Base-by-base conservation (phyloP, 371 early-diverging fungal species). In the Capniomyces stellatus region DNA sequence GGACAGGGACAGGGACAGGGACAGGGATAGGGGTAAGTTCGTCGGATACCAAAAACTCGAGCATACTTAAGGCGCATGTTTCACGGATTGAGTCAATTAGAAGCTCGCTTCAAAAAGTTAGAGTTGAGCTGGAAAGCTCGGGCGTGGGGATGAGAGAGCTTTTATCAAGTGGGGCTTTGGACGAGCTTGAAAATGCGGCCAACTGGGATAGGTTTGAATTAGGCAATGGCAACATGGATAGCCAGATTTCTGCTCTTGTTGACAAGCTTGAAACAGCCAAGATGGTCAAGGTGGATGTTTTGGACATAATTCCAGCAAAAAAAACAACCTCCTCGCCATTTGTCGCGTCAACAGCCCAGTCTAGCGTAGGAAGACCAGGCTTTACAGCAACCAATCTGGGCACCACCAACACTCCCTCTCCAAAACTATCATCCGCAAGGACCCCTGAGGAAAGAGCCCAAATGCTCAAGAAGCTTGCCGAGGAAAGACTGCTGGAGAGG, bases 401-500 rank as follows among this genome's bases (percentile, higher is more conserved):
- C 6, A 15, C 35, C 15, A 35, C 15, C 6, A 35, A 44, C 10
- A 10, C 25, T 8, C 21, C 44, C 6, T 22, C 44, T 10, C 19
- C 19, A 10, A 6, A 19, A 19, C 44, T 44, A 12, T 25, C 59
- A 0, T 46, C 30, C 13, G 59, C 64, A 1, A 39, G 47, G 0
- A 55, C 24, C 18, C 57, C 52, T 30, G 61, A 65, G 29, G 66
- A 66, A 24, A 57, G 66, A 1, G 58, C 60, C 25, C 55, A 53
- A 31, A 50, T 58, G 30, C 43, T 66, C 42, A 54, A 62, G 46
- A 66, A 66, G 2, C 58, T 66, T 8, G 66, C 66, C n/a, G 66
- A 66, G 29, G 61, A 66, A 46, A 54, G 66, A 10, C 65, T 66
- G 48, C 63, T 64, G 40, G 66, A 66, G 28, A 60, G 66, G 30